A percentile compares a stretch with the other conserved stretches of the same genome.
Conservation (phyloP, 306 rosid genomes). For the Gastrolobium bilobum region DNA sequence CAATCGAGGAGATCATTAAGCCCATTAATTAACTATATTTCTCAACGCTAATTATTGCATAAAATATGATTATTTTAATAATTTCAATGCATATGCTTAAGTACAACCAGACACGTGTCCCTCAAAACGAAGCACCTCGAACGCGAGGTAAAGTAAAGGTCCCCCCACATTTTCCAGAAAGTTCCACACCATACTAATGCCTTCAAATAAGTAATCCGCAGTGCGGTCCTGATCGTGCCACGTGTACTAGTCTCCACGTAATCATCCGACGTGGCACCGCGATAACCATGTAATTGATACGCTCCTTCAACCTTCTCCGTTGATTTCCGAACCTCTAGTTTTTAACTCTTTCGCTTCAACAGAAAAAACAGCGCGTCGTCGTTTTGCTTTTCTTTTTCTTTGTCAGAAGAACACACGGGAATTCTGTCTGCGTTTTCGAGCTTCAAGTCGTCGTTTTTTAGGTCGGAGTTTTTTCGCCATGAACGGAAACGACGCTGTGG, state of each 20-base stretch:
- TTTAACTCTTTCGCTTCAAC: background rate
- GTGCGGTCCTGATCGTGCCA: constrained; percentile 58
- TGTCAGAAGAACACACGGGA: background rate
- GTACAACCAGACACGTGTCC: constrained; percentile 48
- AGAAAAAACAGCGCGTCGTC: constrained; percentile 22
- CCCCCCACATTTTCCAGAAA: constrained; percentile 61
- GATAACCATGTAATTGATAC: constrained; percentile 61
- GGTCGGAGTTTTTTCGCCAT: constrained; percentile 51
- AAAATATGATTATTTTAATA: background rate
- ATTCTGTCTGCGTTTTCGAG: constrained; percentile 38
- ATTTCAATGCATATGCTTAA: background rate
- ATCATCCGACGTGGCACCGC: constrained; percentile 60
- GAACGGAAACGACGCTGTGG: constrained; percentile 60
- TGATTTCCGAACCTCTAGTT: background rate
- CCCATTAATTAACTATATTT: background rate
- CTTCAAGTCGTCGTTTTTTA: background rate
- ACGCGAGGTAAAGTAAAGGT: constrained; percentile 13
- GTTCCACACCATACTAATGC: constrained; percentile 47
- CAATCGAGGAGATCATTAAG: background rate
- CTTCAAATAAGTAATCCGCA: constrained; percentile 28
- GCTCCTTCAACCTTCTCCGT: constrained; percentile 4
- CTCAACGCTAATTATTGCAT: constrained; percentile 5
- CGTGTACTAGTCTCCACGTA: constrained; percentile 55
- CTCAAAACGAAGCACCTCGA: constrained; percentile 10
- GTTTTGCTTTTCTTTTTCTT: constrained; percentile 27